Evolutionary conservation across 306 rosid genomes (phyloP).

Genomic region (Calophaca sinica): DNA sequence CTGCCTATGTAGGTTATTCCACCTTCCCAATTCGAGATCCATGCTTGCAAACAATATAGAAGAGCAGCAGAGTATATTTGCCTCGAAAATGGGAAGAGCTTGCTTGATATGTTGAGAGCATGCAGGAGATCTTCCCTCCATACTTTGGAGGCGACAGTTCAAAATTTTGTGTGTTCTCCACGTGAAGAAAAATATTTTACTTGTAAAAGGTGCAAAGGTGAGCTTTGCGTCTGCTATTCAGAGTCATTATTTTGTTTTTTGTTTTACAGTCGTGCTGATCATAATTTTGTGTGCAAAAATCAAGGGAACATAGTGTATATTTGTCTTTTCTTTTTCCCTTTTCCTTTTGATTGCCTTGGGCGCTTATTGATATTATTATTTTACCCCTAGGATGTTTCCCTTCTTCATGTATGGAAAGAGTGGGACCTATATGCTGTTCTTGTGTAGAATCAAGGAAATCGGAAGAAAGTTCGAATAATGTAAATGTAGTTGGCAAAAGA

Average conservation of each 20-base stretch:
- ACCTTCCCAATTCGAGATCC: conserved; percentile 93
- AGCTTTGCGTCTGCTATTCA: conserved; percentile 38
- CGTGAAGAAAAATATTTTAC: conserved; percentile 72
- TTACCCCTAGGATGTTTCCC: conserved; percentile 68
- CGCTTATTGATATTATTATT: conserved; percentile 40
- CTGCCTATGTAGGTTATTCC: conserved; percentile 67
- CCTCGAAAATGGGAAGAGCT: conserved; percentile 90
- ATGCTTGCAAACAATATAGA: conserved; percentile 86
- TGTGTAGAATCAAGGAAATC: conserved; percentile 69
- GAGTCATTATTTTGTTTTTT: conserved; percentile 9
- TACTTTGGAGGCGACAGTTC: conserved; percentile 74
- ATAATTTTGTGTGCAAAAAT: conserved; percentile 6
- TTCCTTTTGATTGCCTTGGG: conserved; percentile 2
- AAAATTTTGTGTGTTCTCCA: conserved; percentile 65
- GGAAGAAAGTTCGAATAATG: conserved; percentile 47
- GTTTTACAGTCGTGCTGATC: conserved; percentile 16
- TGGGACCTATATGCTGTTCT: conserved; percentile 72
- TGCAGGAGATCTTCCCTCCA: conserved; percentile 76
- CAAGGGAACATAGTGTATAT: neutral
- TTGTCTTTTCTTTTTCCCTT: conserved; percentile 2
- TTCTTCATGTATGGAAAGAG: conserved; percentile 60
- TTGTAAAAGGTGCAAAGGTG: conserved; percentile 88
- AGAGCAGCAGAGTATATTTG: conserved; percentile 94
- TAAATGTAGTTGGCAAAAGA: conserved; percentile 51
- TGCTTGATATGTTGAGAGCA: conserved; percentile 77